These are phyloP conservation scores for Cucurbita maxima DNA, from an alignment of 306 rosid species.

Conservation along the genomic window DNA sequence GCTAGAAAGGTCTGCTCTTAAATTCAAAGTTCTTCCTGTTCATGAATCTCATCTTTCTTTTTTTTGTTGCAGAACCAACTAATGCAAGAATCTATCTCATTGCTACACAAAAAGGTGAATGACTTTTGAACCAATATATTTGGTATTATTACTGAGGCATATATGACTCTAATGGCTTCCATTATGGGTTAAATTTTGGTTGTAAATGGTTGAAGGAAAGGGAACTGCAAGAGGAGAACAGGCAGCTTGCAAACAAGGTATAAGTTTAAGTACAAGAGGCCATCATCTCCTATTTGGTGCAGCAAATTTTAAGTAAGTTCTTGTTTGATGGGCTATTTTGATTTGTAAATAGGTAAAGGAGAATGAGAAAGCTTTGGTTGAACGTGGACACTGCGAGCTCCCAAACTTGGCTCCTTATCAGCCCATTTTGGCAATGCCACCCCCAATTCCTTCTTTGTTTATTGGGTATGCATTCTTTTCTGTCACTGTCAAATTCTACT, in stretches of 20 bases:
- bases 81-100: constrained; percentile 55
- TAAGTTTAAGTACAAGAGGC: neutral
- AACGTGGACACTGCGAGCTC: constrained; percentile 12
- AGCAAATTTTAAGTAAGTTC: neutral
- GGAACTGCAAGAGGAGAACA: constrained; percentile 56
- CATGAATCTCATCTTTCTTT: neutral
- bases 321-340: neutral
- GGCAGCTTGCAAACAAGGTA: constrained; percentile 42
- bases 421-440: constrained; percentile 21
- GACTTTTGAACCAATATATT: neutral
- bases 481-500: too few species aligned
- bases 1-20: constrained; percentile 39
- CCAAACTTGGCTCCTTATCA: constrained; percentile 24
- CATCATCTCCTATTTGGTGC: neutral
- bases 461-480: constrained; percentile 27
- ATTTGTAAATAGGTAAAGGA: constrained; percentile 36
- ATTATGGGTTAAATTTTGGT: neutral
- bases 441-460: constrained; percentile 27
- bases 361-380: constrained; percentile 21
- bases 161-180: neutral
- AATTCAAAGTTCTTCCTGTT: too few species aligned
- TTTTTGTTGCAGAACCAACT: constrained; percentile 55
- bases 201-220: constrained; percentile 25
- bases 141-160: neutral
- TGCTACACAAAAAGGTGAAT: constrained; percentile 58